Percentiles rank a stretch among this genome's conserved stretches.
These are phyloP conservation scores for Rostrohypoxylon terebratum DNA, from an alignment of 495 filamentous ascomycete genomes.

Conservation along the genomic window DNA sequence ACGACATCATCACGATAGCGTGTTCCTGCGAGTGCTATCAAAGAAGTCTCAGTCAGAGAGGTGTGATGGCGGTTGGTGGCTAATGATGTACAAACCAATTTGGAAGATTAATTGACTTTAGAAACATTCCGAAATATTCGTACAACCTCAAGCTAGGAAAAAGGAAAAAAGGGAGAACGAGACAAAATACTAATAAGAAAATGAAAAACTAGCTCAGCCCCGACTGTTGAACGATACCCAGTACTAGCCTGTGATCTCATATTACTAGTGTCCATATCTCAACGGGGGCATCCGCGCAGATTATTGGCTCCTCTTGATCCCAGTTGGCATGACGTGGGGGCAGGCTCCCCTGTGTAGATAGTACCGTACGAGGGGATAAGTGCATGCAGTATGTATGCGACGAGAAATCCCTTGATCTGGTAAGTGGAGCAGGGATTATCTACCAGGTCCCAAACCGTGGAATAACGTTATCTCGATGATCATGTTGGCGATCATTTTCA, in stretches of 20 bases:
- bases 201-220: not conserved
- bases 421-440: slow-evolving; percentile 29
- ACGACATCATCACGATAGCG: not conserved
- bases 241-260: slow-evolving; percentile 2
- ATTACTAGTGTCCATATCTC: not conserved
- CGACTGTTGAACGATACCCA: not conserved
- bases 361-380: slow-evolving; percentile 34
- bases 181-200: not conserved
- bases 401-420: slow-evolving; percentile 30
- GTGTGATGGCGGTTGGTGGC: not conserved
- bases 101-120: slow-evolving; percentile 11
- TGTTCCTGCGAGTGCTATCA: not conserved
- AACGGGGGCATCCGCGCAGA: slow-evolving; percentile 3
- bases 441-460: slow-evolving; percentile 15
- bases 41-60: slow-evolving; percentile 8
- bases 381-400: slow-evolving; percentile 40
- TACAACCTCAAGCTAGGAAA: not conserved
- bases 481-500: slow-evolving; percentile 20
- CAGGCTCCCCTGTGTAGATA: not conserved
- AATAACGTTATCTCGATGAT: slow-evolving; percentile 38
- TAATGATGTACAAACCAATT: slow-evolving; percentile 25
- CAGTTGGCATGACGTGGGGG: slow-evolving; percentile 24
- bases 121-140: not conserved
- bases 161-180: not conserved
- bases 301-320: slow-evolving; percentile 12